Evolutionary conservation across 768 basidiomycete genomes (phyloP).

Genomic region (Clavulina sp.): DNA sequence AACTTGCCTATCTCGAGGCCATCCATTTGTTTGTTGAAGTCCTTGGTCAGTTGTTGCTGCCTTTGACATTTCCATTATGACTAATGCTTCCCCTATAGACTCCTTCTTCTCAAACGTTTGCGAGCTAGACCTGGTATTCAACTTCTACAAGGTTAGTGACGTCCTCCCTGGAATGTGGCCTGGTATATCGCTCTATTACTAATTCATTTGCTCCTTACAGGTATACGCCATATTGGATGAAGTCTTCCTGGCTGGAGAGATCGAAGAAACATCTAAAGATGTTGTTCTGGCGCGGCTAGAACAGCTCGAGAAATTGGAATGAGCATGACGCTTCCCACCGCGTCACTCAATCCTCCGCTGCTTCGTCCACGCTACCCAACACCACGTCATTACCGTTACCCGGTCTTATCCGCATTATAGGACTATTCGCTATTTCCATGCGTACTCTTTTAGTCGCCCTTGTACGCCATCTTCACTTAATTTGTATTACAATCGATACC

Average conservation of each 20-base stretch:
- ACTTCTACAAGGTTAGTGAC: constrained; percentile 76
- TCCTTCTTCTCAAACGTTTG: constrained; percentile 99
- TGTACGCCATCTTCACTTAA: no score
- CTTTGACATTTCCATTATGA: not conserved
- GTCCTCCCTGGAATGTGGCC: not conserved
- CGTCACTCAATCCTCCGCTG: no score
- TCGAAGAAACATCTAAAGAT: constrained; percentile 95
- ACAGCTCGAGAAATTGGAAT: constrained; percentile 86
- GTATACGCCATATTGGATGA: constrained; percentile 98
- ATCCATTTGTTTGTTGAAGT: constrained; percentile 98
- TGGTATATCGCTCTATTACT: not conserved
- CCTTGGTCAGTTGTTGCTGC: constrained; percentile 41
- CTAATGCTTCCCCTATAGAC: constrained; percentile 31
- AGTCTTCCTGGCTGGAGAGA: constrained; percentile 94
- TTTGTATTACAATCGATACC: no score
- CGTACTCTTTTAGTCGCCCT: no score
- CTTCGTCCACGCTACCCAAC: no score
- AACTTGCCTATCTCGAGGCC: constrained; percentile 90
- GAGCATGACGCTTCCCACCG: constrained; percentile 12
- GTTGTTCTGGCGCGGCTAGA: constrained; percentile 84
- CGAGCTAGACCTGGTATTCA: constrained; percentile 94
- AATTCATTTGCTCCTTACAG: constrained; percentile 23
- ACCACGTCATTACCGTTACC: no score
- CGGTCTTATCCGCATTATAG: no score
- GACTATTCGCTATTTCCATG: no score